Evolutionary conservation across 2,329 filamentous ascomycete species (phyloP), one percentile per base, ranked within the genome.

Genomic region (Sclerotinia sclerotiorum): DNA sequence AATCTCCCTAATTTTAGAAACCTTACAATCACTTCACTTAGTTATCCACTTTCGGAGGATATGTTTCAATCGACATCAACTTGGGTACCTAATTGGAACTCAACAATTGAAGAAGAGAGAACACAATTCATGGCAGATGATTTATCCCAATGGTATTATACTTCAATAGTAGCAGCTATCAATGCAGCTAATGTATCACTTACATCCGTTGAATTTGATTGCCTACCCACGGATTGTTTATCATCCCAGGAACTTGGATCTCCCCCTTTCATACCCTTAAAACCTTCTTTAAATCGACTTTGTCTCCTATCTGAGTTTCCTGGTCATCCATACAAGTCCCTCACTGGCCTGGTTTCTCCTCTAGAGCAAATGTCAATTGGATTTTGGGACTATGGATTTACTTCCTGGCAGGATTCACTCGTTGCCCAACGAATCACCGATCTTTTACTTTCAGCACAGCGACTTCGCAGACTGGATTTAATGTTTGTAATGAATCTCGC

Each of bases 81-180:
- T 6, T 68, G 66, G 66, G 32, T 64, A 6, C 66, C 58, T 1
- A 65, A 46, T 39, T 68, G 66, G 66, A 65, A 64, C 3, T 67
- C 56, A 11, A 67, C 65, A 15, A 44, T 62, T 19, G 65, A 62
- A 44, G 35, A 67, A 11, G 56, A 67, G 21, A 52, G 65, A 35
- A 52, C 48, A 44, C 65, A 62, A 24, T 62, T 67, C 39, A 62
- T 67, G 56, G 65, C 65, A 21, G 65, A 67, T 44, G 65, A 67
- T 44, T 21, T 67, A 11, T 62, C 65, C 8, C 65, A 67, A 44
- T 68, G 66, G 66, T 68, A 68, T 64, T 68, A 64, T 17, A 68
- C 57, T 42, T 68, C 66, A 5, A 64, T 57, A 29, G 42, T 68
- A 21, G 58, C 60, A 13, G 66, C 66, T 15, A 17, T 68, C 17